Conservation (phyloP, 495 filamentous ascomycete genomes). For the Penicillium riverlandense region DNA sequence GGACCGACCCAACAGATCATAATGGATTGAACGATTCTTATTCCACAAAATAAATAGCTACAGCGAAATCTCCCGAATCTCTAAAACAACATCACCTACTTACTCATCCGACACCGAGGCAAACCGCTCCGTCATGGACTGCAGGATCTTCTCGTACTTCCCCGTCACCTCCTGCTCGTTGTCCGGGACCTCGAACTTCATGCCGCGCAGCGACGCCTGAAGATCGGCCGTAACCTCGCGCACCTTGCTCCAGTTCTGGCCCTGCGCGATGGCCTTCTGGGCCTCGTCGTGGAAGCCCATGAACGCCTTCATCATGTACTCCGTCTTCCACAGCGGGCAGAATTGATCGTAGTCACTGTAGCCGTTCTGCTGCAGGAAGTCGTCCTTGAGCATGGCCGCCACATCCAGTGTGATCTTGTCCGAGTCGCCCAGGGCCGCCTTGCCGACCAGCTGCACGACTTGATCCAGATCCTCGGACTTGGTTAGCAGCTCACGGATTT, state of each 20-base stretch:
- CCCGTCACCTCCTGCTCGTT: slow-evolving; percentile 67
- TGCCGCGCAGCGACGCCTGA: slow-evolving; percentile 70
- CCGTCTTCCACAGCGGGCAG: slow-evolving; percentile 98
- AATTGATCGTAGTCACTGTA: slow-evolving; percentile 99
- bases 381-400: slow-evolving; percentile 87
- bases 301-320: slow-evolving; percentile 99
- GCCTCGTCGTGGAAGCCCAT: slow-evolving; percentile 96
- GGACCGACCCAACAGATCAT: not conserved
- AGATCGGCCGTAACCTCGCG: slow-evolving; percentile 84
- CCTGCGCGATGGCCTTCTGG: slow-evolving; percentile 88
- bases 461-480: slow-evolving; percentile 97
- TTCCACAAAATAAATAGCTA: slow-evolving; percentile 22
- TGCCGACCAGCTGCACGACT: slow-evolving; percentile 97
- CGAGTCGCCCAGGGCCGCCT: slow-evolving; percentile 88
- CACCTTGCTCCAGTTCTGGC: slow-evolving; percentile 85
- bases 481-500: slow-evolving; percentile 84
- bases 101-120: slow-evolving; percentile 92
- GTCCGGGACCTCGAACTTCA: slow-evolving; percentile 92
- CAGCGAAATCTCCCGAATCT: slow-evolving; percentile 32
- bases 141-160: slow-evolving; percentile 90
- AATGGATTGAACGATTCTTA: too few relatives aligned
- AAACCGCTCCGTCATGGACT: slow-evolving; percentile 92
- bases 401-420: slow-evolving; percentile 99
- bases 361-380: slow-evolving; percentile 98
- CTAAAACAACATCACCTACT: slow-evolving; percentile 12